Evolutionary conservation across 2,329 filamentous ascomycete species (phyloP), one percentile per base, ranked within the genome.

Genomic region (Calcarisporium arbuscula): DNA sequence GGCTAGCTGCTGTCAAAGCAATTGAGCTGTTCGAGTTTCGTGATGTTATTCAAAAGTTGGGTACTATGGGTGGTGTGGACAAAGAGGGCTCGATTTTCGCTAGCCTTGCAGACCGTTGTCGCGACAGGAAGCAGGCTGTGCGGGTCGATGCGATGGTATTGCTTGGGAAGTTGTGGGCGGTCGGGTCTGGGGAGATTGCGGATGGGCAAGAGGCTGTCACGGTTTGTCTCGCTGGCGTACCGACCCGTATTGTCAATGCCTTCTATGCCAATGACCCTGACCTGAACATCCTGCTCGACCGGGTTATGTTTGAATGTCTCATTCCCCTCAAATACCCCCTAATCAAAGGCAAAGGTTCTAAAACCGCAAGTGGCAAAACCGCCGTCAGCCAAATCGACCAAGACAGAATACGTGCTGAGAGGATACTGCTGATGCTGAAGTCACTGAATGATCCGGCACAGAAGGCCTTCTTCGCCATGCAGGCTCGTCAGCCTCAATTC

Each of bases 211-310:
- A 95, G 47, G 67, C 72, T 14, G 82, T 94, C 15, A 74, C 73
- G 10, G 67, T 77, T 8, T 74, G 90, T n/a, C 67, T 98, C 10
- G 82, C 81, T 6, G 81, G 81, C 17, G 87, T 94, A 25, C 90
- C 92, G 3, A 83, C 83, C 2, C 82, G 79, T 42, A 87, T 98
- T 28, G 78, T 95, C 42, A 87, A 88, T 52, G 82, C 83, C 0
- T 89, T 83, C 51, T 98, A 95, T 56, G 83, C 87, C 40, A 95
- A 95, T 52, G 88, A 95, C 53, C 65, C 69, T 2, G 88, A 95
- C 44, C 77, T 95, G 34, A 92, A 94, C 50, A 74, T 87, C 15
- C 68, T 94, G 23, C 72, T 96, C 15, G 87, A 95, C 47, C 78
- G 82, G 34, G 86, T 90, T 20, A 70, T 94, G 41, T 94, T 84